phyloP scores from a whole-genome alignment of 176 grass and related monocot species.

The Triticum urartu region DNA sequence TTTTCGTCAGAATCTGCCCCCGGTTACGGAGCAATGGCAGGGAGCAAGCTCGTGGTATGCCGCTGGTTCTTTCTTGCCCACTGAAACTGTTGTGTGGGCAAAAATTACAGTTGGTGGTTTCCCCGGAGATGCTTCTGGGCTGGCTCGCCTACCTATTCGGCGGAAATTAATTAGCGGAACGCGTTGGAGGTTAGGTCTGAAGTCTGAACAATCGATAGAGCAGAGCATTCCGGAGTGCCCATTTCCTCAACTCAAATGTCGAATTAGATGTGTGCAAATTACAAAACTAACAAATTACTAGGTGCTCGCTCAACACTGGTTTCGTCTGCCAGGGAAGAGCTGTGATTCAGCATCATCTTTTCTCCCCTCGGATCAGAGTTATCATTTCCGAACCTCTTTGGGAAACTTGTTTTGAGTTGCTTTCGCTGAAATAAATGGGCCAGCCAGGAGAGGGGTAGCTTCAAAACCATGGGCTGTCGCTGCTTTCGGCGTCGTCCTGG shows the following conservation, averaged over 20 bases:
- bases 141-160: too few species aligned
- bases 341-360: neutral
- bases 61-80: neutral
- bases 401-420: neutral
- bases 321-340: neutral
- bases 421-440: constrained; percentile 8
- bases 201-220: neutral
- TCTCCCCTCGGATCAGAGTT: neutral
- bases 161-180: too few species aligned
- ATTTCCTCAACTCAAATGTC: neutral
- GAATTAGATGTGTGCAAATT: neutral
- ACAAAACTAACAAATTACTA: neutral
- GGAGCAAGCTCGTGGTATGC: neutral
- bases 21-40: neutral
- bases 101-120: neutral
- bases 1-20: neutral
- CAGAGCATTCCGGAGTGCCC: neutral
- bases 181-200: neutral
- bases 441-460: neutral
- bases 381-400: neutral
- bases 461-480: neutral
- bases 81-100: neutral
- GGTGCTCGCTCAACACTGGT: neutral
- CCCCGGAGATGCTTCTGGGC: neutral
- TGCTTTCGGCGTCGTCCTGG: neutral